Evolutionary conservation across 1,284 basidiomycete genomes (phyloP).

Genomic region (Cutaneotrichosporon cavernicola): DNA sequence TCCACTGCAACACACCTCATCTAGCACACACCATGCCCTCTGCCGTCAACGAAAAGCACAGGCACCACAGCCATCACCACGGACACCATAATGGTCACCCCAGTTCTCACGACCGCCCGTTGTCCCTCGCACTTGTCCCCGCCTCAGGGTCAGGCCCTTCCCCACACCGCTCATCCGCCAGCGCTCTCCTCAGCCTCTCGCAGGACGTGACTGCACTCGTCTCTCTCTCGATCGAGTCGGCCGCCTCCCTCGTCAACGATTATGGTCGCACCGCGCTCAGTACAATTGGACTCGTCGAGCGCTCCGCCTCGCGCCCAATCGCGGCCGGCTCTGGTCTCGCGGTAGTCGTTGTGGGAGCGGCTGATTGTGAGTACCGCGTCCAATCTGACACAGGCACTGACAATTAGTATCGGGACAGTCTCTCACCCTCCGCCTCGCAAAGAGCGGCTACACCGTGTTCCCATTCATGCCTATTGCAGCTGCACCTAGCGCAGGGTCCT

Average conservation of each 20-base stretch:
- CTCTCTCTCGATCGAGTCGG: constrained; percentile 40
- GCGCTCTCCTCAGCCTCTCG: constrained; percentile 37
- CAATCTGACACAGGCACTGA: neutral
- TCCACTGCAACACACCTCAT: neutral
- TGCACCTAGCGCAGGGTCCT: constrained; percentile 16
- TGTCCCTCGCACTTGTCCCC: constrained; percentile 12
- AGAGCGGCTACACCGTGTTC: constrained; percentile 49
- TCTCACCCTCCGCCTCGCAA: constrained; percentile 44
- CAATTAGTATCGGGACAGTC: constrained; percentile 40
- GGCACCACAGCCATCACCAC: constrained; percentile 9
- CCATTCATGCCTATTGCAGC: constrained; percentile 39
- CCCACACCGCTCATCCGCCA: constrained; percentile 14
- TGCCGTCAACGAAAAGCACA: constrained; percentile 2
- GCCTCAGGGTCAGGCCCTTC: constrained; percentile 6
- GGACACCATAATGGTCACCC: constrained; percentile 3
- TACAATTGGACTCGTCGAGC: constrained; percentile 32
- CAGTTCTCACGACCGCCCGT: constrained; percentile 3
- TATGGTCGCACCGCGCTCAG: constrained; percentile 29
- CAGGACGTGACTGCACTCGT: constrained; percentile 46
- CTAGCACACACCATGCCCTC: neutral
- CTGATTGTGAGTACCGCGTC: constrained; percentile 32
- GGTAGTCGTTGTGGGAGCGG: constrained; percentile 43
- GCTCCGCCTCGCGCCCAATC: neutral
- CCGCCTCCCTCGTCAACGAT: constrained; percentile 37
- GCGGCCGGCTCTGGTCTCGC: constrained; percentile 33